Conservation (phyloP, 148 eudicot genomes). For the Persicaria maculosa region DNA sequence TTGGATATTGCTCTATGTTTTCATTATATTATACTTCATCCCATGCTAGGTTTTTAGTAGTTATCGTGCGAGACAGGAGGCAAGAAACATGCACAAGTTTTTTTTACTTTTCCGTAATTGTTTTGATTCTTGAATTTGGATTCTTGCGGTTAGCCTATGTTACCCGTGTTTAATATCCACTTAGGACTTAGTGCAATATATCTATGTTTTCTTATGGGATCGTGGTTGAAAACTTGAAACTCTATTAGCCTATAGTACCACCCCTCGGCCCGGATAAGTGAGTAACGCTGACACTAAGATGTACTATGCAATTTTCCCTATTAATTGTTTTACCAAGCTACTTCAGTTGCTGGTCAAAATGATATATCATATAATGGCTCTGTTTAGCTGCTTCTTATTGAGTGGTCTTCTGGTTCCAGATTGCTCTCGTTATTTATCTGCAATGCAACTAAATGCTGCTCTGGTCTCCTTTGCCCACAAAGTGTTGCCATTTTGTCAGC, state of each 20-base stretch:
- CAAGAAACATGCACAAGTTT: background rate
- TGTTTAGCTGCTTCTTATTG: background rate
- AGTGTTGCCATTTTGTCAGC: background rate
- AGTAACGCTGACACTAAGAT: background rate
- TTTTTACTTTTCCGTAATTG: background rate
- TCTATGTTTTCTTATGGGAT: background rate
- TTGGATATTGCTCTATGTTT: too few species aligned
- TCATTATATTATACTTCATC: too few species aligned
- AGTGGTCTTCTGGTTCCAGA: background rate
- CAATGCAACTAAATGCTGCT: background rate
- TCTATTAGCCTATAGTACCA: background rate
- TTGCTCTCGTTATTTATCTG: background rate
- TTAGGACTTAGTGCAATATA: background rate
- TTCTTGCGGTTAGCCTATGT: background rate
- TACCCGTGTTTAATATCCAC: background rate
- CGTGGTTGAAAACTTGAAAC: background rate
- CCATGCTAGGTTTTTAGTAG: too few species aligned
- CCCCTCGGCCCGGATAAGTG: background rate
- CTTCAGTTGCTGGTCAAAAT: background rate
- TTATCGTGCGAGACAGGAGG: too few species aligned
- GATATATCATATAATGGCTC: background rate
- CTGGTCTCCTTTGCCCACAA: background rate
- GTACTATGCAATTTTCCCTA: background rate
- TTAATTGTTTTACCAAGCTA: background rate
- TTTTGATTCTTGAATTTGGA: background rate